Evolutionary conservation across 805 yeast species (phyloP).

Genomic region (Yarrowia sp.): DNA sequence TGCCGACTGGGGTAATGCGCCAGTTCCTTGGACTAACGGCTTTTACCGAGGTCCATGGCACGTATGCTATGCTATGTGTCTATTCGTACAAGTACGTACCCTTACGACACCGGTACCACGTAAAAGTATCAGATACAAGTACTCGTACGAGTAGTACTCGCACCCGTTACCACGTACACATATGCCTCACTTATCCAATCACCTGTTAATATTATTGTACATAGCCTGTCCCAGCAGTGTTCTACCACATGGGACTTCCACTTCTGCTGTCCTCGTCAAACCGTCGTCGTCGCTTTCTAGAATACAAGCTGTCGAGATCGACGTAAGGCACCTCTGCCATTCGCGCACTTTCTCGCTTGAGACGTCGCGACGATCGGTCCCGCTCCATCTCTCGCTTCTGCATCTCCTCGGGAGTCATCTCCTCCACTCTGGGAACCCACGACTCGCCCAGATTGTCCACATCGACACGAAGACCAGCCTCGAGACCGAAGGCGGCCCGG

Average conservation of each 20-base stretch:
- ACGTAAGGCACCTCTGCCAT: constrained; percentile 50
- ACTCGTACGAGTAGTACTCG: background rate
- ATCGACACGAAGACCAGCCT: constrained; percentile 68
- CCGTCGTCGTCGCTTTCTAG: constrained; percentile 36
- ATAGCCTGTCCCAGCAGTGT: background rate
- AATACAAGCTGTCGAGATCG: constrained; percentile 40
- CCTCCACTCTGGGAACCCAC: constrained; percentile 88
- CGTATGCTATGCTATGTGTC: too few relatives aligned
- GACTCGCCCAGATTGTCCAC: constrained; percentile 70
- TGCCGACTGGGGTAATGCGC: too few relatives aligned
- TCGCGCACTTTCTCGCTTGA: constrained; percentile 86
- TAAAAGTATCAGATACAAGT: too few relatives aligned
- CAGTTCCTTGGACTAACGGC: too few relatives aligned
- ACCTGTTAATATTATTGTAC: constrained; percentile 15
- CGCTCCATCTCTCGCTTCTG: constrained; percentile 93
- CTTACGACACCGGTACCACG: too few relatives aligned
- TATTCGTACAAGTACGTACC: too few relatives aligned
- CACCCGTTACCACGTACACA: too few relatives aligned
- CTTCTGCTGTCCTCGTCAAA: constrained; percentile 29
- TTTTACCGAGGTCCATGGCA: too few relatives aligned
- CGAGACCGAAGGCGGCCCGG: constrained; percentile 58
- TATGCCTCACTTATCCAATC: too few relatives aligned
- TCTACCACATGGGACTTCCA: constrained; percentile 23
- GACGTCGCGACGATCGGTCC: constrained; percentile 83
- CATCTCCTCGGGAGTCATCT: constrained; percentile 84